Conservation (phyloP, 352 stramenopile species). For the Globisporangium parvum region DNA sequence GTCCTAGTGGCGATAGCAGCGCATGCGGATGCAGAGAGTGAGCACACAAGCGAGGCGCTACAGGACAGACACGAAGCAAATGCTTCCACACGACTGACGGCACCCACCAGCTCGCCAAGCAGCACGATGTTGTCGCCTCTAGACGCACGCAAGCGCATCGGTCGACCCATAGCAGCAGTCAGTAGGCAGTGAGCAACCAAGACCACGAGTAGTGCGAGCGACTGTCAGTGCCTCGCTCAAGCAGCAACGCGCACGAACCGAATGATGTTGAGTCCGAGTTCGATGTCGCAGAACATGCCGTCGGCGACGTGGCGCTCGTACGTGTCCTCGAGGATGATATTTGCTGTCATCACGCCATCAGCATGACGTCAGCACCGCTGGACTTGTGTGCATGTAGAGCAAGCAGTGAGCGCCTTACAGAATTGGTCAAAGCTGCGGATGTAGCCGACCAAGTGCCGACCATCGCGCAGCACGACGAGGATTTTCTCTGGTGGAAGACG, state of each 20-base stretch:
- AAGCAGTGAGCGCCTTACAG: conserved; percentile 37
- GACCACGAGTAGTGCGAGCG: background rate
- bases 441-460: conserved; percentile 92
- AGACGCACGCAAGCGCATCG: background rate
- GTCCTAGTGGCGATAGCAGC: conserved; percentile 28
- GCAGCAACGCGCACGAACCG: conserved; percentile 30
- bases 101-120: conserved; percentile 69
- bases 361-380: background rate
- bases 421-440: conserved; percentile 86
- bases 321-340: conserved; percentile 96
- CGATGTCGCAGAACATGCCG: conserved; percentile 92
- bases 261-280: conserved; percentile 96
- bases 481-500: conserved; percentile 59
- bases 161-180: background rate
- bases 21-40: background rate
- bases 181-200: background rate
- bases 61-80: background rate
- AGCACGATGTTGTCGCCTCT: conserved; percentile 87
- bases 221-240: background rate
- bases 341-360: conserved; percentile 41
- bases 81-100: too few species aligned
- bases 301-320: conserved; percentile 86
- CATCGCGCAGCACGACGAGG: conserved; percentile 93
- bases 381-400: background rate
- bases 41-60: too few species aligned